Conservation (phyloP, 2,329 filamentous ascomycete species). For the Ascochyta koolunga region DNA sequence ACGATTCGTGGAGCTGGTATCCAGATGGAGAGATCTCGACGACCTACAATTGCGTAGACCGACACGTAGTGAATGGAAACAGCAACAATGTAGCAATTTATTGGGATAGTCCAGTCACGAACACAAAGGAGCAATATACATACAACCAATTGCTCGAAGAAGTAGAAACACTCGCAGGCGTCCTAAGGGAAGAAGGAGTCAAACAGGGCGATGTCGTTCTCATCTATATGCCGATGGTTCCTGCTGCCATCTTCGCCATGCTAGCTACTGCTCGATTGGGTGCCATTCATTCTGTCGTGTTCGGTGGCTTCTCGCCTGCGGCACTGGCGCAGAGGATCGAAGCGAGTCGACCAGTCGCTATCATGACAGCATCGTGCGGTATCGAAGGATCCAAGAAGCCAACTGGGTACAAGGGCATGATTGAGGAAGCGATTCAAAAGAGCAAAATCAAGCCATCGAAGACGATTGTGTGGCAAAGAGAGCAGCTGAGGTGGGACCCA, state of each 20-base stretch:
- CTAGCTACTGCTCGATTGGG: conserved; percentile 81
- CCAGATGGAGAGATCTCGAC: conserved; percentile 87
- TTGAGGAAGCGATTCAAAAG: conserved; percentile 72
- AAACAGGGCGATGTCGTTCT: conserved; percentile 84
- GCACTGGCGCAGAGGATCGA: conserved; percentile 90
- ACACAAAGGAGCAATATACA: conserved; percentile 72
- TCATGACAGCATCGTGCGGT: conserved; percentile 90
- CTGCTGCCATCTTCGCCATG: conserved; percentile 83
- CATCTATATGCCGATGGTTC: conserved; percentile 98
- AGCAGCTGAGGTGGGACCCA: conserved; percentile 75
- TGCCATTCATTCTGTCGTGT: conserved; percentile 89
- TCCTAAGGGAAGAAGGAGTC: conserved; percentile 81
- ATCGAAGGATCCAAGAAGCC: conserved; percentile 86
- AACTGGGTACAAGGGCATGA: conserved; percentile 73
- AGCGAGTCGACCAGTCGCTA: conserved; percentile 73
- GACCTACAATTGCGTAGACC: conserved; percentile 88
- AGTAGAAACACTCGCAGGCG: conserved; percentile 81
- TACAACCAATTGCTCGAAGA: conserved; percentile 79
- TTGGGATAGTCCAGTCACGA: conserved; percentile 87
- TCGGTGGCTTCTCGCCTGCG: conserved; percentile 84
- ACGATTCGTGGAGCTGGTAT: conserved; percentile 90
- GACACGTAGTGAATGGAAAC: conserved; percentile 79
- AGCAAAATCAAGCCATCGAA: conserved; percentile 74
- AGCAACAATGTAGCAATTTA: conserved; percentile 77
- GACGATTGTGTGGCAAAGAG: conserved; percentile 83